Base-by-base conservation (phyloP, 208 protist genomes). In the Wallacemonas sp. region DNA sequence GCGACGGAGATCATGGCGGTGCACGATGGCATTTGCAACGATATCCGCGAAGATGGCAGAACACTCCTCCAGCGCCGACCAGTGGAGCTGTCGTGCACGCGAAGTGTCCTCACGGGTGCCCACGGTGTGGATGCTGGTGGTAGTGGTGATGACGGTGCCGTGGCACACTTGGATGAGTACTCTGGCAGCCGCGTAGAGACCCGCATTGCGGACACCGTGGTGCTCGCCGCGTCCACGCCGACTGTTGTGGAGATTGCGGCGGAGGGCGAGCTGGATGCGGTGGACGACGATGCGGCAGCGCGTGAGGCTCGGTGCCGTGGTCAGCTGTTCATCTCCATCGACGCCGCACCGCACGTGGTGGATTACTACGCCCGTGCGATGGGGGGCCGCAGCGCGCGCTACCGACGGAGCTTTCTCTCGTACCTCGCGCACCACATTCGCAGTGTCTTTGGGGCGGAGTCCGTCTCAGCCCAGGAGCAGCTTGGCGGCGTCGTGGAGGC, bases 31-130 rank as follows among this genome's bases (percentile, higher is more conserved):
- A 70, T 95, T 24, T 55, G 58, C 24, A 73, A 84, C 55, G 84
- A 90, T 56, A 70, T 89, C 8, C 83, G 89, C 19, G 72, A 80
- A 45, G 89, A 95, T 59, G 89, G 89, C 19, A 85, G 89, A 31
- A 82, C 80, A 2, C 82, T 92, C 38, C 74, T 91, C 62, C 89
- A 93, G 80, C 89, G 78, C 34, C 83, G 89, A 1, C 83, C 77
- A 0, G 71, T 90, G 36, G 69, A 67, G 34, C 39, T 90, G 39
- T 67, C 33, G 22, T 78, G 67, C 31, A 45, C 67, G 5, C 24
- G 19, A 39, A 22, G 31, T 27, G 28, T 26, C 14, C 24, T 36
- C 14, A 28, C 42, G 15, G 46, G 44, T 33, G 15, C 34, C 30
- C 19, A 28, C 46, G 39, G 22, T 51, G 22, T 28, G 4, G 51